Evolutionary conservation across 148 eudicot species (phyloP).

Genomic region (Euryodendron excelsum): DNA sequence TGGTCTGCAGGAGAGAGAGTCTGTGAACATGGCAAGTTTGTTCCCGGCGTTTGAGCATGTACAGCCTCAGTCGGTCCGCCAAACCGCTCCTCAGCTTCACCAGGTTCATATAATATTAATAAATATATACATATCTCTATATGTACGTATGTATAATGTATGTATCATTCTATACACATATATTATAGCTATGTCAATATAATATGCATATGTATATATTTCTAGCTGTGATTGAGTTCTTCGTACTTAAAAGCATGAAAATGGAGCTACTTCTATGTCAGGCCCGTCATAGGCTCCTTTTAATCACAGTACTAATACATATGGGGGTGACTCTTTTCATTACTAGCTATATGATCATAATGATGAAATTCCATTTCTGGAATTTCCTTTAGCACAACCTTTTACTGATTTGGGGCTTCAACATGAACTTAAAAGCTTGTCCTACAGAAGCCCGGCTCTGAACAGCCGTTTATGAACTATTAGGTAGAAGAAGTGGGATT

Average conservation of each 20-base stretch:
- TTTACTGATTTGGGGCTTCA: not conserved
- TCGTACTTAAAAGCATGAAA: not conserved
- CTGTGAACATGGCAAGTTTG: conserved; percentile 33
- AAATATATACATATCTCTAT: too few species aligned
- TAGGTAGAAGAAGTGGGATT: not conserved
- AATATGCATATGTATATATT: not conserved
- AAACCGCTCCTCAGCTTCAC: conserved; percentile 37
- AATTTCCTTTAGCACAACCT: not conserved
- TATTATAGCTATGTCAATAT: not conserved
- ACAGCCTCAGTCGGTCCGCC: conserved; percentile 48
- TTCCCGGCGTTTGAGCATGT: conserved; percentile 44
- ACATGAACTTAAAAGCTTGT: not conserved
- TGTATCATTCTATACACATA: too few species aligned
- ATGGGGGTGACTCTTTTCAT: not conserved
- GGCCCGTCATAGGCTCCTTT: not conserved
- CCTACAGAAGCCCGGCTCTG: not conserved
- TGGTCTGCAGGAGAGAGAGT: conserved; percentile 51
- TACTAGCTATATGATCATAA: not conserved
- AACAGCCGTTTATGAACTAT: not conserved
- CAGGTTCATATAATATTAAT: conserved; percentile 33
- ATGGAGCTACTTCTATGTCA: not conserved
- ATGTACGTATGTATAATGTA: too few species aligned
- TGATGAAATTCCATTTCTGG: not conserved
- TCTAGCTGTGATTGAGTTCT: not conserved
- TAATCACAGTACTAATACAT: not conserved